phyloP scores from a whole-genome alignment of 352 stramenopile genomes.

The Phytophthora pisi region DNA sequence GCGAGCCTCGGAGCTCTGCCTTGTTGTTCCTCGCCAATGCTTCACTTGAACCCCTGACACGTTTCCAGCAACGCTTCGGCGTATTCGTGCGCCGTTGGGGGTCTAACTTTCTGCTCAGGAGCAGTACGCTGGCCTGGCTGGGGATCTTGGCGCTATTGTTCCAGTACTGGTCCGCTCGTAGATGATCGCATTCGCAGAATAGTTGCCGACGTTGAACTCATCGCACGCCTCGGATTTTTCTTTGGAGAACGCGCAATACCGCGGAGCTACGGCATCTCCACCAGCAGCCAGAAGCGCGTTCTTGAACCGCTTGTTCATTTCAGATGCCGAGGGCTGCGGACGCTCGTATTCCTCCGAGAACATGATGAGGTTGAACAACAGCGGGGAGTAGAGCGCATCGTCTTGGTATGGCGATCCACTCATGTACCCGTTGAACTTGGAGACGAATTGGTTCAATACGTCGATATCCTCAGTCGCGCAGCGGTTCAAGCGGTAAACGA shows the following conservation, averaged over 20 bases:
- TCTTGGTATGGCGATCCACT: background rate
- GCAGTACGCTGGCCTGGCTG: background rate
- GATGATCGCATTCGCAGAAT: background rate
- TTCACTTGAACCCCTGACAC: too few species aligned
- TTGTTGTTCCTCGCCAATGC: too few species aligned
- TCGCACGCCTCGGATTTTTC: background rate
- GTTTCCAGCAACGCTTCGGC: background rate
- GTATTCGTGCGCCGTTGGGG: background rate
- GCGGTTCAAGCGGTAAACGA: background rate
- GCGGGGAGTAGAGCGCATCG: background rate
- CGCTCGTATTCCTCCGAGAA: background rate
- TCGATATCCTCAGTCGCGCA: background rate
- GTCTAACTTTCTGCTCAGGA: background rate
- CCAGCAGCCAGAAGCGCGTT: background rate
- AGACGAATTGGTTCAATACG: background rate
- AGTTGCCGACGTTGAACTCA: background rate
- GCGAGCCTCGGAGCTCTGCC: too few species aligned
- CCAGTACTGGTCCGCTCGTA: conserved; percentile 2
- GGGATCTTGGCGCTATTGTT: background rate
- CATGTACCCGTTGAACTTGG: background rate
- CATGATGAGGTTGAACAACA: background rate
- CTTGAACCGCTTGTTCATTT: background rate
- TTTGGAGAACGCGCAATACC: background rate
- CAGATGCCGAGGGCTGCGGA: background rate
- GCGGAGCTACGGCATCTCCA: background rate